phyloP scores from a whole-genome alignment of 768 basidiomycete species.

The Rhodotorula kratochvilovae region DNA sequence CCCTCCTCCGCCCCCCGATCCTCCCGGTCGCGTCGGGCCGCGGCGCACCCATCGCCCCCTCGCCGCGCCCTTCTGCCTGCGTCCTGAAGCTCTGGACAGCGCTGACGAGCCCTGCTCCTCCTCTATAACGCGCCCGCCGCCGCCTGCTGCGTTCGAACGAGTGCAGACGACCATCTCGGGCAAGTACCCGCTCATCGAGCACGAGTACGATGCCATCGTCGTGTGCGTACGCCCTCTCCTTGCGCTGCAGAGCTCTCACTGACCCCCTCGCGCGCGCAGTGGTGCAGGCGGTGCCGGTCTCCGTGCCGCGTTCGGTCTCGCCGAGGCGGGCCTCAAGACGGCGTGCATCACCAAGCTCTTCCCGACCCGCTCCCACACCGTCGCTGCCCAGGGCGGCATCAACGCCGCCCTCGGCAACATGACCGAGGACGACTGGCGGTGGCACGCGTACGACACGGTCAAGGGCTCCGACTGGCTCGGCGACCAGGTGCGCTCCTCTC shows the following conservation, averaged over 20 bases:
- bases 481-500: conserved; percentile 52
- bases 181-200: conserved; percentile 94
- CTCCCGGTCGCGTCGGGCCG: background rate
- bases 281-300: conserved; percentile 98
- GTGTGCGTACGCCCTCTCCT: conserved; percentile 56
- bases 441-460: conserved; percentile 54
- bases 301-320: conserved; percentile 95
- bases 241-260: conserved; percentile 10
- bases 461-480: conserved; percentile 99
- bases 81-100: background rate
- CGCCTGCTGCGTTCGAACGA: background rate
- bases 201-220: conserved; percentile 97
- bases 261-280: conserved; percentile 49
- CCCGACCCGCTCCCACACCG: conserved; percentile 96
- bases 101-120: background rate
- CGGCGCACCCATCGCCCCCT: background rate
- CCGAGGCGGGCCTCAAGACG: conserved; percentile 96
- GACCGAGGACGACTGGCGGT: conserved; percentile 90
- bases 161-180: conserved; percentile 49
- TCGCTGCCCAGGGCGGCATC: conserved; percentile 95
- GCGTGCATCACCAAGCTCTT: conserved; percentile 99
- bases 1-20: background rate
- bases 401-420: conserved; percentile 86
- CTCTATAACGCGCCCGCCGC: background rate
- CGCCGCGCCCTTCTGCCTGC: no score